These are phyloP conservation scores for Cylindricascospora bacillispora DNA, from an alignment of 1,139 yeast genomes.

Conservation along the genomic window DNA sequence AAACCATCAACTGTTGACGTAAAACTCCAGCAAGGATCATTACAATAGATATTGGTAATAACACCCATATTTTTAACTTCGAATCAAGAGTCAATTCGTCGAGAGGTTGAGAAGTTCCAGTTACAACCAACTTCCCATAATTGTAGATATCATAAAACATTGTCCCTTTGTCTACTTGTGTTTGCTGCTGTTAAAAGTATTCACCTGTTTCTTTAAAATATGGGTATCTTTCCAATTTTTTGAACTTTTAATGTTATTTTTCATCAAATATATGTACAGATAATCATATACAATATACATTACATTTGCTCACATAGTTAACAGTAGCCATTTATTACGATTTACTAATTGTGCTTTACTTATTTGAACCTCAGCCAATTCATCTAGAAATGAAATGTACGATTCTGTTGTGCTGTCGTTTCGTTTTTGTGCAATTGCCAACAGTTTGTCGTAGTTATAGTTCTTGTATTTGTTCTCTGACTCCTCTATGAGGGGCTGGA, in stretches of 20 bases:
- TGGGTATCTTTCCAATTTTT: no score
- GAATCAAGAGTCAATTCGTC: slow-evolving; percentile 65
- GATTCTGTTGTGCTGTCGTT: background rate
- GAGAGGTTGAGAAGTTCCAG: slow-evolving; percentile 3
- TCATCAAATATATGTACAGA: no score
- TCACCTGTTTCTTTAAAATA: background rate
- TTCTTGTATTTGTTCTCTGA: slow-evolving; percentile 12
- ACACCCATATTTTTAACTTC: slow-evolving; percentile 75
- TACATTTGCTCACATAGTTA: no score
- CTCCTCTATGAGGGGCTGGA: slow-evolving; percentile 16
- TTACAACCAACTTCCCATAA: background rate
- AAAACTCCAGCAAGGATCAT: slow-evolving; percentile 86
- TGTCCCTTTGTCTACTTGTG: background rate
- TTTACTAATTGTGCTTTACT: slow-evolving; percentile 1
- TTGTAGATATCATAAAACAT: background rate
- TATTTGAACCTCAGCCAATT: slow-evolving; percentile 8
- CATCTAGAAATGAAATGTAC: slow-evolving; percentile 6
- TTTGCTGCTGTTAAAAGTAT: background rate
- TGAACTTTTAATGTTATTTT: no score
- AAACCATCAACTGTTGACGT: slow-evolving; percentile 52
- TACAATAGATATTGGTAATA: slow-evolving; percentile 76
- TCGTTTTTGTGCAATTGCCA: slow-evolving; percentile 14
- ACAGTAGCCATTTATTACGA: slow-evolving; percentile 2
- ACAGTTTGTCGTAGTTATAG: slow-evolving; percentile 16
- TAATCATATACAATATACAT: no score